Base-by-base conservation (phyloP, 2,329 filamentous ascomycete genomes). In the Penicillium griseofulvum region DNA sequence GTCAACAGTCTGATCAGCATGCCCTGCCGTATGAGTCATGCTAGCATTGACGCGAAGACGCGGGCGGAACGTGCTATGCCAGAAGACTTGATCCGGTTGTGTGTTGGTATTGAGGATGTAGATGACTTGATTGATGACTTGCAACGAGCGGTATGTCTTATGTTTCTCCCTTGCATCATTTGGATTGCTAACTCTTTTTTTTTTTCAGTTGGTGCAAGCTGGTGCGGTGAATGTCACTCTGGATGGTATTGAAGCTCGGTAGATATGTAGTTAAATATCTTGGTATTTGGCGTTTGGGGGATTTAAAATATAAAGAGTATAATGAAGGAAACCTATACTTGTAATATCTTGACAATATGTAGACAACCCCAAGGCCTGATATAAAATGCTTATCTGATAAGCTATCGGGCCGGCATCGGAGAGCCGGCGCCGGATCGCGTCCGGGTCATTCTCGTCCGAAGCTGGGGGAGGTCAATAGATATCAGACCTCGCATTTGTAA, bases 11-110 rank as follows among this genome's bases (percentile, higher is more conserved):
- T 99, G 73, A 99, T 99, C 75, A 97, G 92, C 78, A 97, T 99
- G 93, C 93, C 94, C 9, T 99, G 94, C 78, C 91, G 93, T 68
- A 99, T 99, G 95, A 97, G 93, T 76, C 94, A 99, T 76, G 94
- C 94, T 37, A 96, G 91, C 71, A 99, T 99, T 69, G 94, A 97
- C 71, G 90, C 91, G 56, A 96, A 96, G 79, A 97, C 92, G 49
- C 82, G 94, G 64, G 81, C 85, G 66, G 91, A 96, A 77, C 84
- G 92, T 61, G 87, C 93, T 62, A 89, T 99, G 86, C 94, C 94
- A 11, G 94, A 99, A 76, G 94, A 99, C 72, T 88, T 99, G 57
- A 97, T 99, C 67, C 84, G 94, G 53, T 76, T 99, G 52, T 99
- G 94, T 70, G 91, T 99, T 42, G 94, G 94, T 43, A 99, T 99